Base-by-base conservation (phyloP, 1,284 basidiomycete species). In the Lignosus rhinocerotis region DNA sequence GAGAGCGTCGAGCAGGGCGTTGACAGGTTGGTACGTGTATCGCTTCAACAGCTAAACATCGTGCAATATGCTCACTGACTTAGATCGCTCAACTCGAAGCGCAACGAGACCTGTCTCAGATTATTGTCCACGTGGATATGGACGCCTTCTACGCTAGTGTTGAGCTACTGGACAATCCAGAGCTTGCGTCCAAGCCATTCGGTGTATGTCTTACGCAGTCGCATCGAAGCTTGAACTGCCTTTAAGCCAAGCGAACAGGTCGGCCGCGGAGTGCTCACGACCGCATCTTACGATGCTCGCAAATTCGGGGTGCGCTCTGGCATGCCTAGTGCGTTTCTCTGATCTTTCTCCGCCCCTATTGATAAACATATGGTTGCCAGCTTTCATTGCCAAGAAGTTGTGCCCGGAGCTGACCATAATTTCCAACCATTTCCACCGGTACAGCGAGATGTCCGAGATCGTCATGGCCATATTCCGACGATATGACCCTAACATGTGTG, bases 331-430 rank as follows among this genome's bases (percentile, higher is more conserved):
- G 65, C 61, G 77, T 69, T 38, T 17, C 47, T 30, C 6, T n/a
- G n/a, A n/a, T 19, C 33, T 10, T 21, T 19, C 10, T 7, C 46
- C 1, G 10, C 34, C 6, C 32, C 32, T 11, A 17, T 12, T 12
- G 31, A 14, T 25, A 14, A 21, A 25, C 48, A 25, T 14, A 3
- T 5, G 11, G 12, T 14, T 12, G 21, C 10, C 68, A 82, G 92
- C 86, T 47, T 96, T 95, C 72, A 88, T 98, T 43, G 96, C 96
- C 14, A 90, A 89, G 76, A 96, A 94, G 68, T 83, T 99, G 9
- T 98, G 95, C 70, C 95, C 96, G 1, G 86, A 96, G 9, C 83
- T 99, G n/a, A 87, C 93, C 44, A 76, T 94, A 45, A 80, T 96
- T 48, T 73, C 77, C 8, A 82, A 80, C 55, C 80, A 88, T 62